Percentiles rank a stretch among this genome's conserved stretches.
Evolutionary conservation across 805 yeast genomes (phyloP).

Genomic region (Ogataea salicorniae): DNA sequence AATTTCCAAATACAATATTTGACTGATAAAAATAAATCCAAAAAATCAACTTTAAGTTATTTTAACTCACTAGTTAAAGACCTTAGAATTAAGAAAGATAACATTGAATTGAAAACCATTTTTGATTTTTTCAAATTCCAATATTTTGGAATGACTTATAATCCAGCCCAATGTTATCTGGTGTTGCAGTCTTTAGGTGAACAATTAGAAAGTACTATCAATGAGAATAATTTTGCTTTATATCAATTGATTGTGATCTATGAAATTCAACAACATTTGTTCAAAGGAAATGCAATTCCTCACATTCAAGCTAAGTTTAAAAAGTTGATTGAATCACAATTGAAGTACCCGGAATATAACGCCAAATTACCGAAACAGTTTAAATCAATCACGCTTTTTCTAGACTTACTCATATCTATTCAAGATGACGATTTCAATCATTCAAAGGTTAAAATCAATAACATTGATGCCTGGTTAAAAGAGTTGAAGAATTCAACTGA

Average conservation of each 20-base stretch:
- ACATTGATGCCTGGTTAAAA: conserved; percentile 26
- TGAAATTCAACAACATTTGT: conserved; percentile 29
- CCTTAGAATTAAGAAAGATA: conserved; percentile 12
- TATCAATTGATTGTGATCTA: conserved; percentile 24
- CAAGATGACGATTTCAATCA: conserved; percentile 24
- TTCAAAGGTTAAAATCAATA: conserved; percentile 23
- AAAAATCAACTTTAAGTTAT: conserved; percentile 28
- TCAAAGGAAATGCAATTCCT: conserved; percentile 26
- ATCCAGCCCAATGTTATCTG: conserved; percentile 23
- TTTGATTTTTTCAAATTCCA: conserved; percentile 30
- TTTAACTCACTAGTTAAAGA: conserved; percentile 24
- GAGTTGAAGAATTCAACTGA: conserved; percentile 21
- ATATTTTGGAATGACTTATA: conserved; percentile 26
- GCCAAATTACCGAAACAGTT: conserved; percentile 29
- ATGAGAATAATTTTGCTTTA: conserved; percentile 10
- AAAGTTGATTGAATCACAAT: conserved; percentile 14
- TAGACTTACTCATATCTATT: conserved; percentile 24
- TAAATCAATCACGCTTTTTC: conserved; percentile 28
- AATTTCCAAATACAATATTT: conserved; percentile 34
- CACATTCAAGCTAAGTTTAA: conserved; percentile 16
- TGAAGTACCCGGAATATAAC: neutral
- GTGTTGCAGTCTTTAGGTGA: conserved; percentile 9
- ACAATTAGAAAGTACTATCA: conserved; percentile 6
- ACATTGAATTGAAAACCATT: conserved; percentile 20
- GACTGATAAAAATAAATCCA: conserved; percentile 12